A percentile compares a stretch with the other conserved stretches of the same genome.
These are phyloP conservation scores for Arachnomyces sp. DNA, from an alignment of 2,329 filamentous ascomycete genomes.

Conservation along the genomic window DNA sequence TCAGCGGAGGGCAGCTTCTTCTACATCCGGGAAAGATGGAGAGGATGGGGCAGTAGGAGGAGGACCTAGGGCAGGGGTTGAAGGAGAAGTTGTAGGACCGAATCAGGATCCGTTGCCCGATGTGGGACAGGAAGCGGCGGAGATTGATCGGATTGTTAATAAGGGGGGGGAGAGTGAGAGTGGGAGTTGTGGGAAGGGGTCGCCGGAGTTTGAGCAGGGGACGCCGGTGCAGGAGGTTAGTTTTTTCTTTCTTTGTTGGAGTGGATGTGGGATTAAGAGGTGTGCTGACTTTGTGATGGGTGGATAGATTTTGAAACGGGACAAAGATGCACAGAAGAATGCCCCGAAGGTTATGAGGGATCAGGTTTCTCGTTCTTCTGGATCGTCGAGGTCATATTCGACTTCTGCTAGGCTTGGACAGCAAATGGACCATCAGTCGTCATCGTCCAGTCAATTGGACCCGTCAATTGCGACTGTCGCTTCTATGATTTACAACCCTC, in stretches of 20 bases:
- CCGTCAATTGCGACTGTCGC: slow-evolving; percentile 27
- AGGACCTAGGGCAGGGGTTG: too few species aligned
- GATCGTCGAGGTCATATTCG: slow-evolving; percentile 48
- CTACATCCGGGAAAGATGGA: slow-evolving; percentile 22
- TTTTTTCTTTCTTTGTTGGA: slow-evolving; percentile 4
- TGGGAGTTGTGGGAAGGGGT: slow-evolving; percentile 25
- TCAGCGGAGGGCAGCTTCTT: slow-evolving; percentile 28
- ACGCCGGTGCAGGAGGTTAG: slow-evolving; percentile 60
- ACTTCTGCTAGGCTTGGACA: slow-evolving; percentile 41
- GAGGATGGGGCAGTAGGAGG: slow-evolving; percentile 20
- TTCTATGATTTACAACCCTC: slow-evolving; percentile 26
- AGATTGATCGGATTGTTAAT: slow-evolving; percentile 48
- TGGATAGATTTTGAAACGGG: slow-evolving; percentile 54
- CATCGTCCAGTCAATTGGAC: slow-evolving; percentile 15
- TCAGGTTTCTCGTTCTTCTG: slow-evolving; percentile 22
- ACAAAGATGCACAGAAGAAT: slow-evolving; percentile 54
- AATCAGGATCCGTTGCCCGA: slow-evolving; percentile 49
- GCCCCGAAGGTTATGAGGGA: slow-evolving; percentile 62
- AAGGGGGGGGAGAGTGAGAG: slow-evolving; percentile 36
- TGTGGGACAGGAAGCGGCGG: slow-evolving; percentile 59
- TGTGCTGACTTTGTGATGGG: slow-evolving; percentile 1
- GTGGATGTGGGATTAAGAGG: slow-evolving; percentile 7
- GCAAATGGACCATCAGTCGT: slow-evolving; percentile 11
- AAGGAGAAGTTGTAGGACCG: too few species aligned
- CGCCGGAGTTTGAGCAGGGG: slow-evolving; percentile 57